phyloP scores from a whole-genome alignment of 768 basidiomycete genomes.

The Termitomyces sp. region DNA sequence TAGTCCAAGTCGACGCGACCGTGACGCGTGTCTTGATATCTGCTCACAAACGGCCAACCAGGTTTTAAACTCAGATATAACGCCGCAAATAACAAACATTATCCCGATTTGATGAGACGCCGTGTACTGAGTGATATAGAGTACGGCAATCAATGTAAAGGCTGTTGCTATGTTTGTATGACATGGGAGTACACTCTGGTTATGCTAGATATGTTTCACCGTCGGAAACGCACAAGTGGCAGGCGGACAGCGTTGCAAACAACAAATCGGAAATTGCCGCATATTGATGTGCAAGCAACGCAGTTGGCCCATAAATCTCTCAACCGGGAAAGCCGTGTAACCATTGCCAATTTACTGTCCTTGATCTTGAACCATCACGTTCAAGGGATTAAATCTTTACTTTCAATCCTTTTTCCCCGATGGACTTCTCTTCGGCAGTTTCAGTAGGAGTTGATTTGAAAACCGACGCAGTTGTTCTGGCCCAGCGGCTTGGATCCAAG shows the following conservation, averaged over 20 bases:
- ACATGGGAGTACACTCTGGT: conserved; percentile 2
- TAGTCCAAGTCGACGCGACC: conserved; percentile 11
- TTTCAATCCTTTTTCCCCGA: conserved; percentile 6
- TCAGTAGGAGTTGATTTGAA: conserved; percentile 17
- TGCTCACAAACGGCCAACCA: conserved; percentile 10
- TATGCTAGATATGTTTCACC: conserved; percentile 1
- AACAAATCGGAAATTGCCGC: conserved; percentile 30
- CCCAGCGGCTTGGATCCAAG: conserved; percentile 23
- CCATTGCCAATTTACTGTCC: conserved; percentile 4
- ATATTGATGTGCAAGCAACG: conserved; percentile 8
- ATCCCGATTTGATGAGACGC: conserved; percentile 8
- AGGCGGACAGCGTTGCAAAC: conserved; percentile 18
- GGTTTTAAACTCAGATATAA: conserved; percentile 29
- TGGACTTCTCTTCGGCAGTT: conserved; percentile 5
- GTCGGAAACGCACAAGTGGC: neutral
- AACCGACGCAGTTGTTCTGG: conserved; percentile 22
- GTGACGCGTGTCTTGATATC: conserved; percentile 19
- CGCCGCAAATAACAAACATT: neutral
- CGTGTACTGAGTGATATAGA: conserved; percentile 1
- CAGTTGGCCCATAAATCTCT: conserved; percentile 7
- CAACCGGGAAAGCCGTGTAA: conserved; percentile 15
- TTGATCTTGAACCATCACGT: conserved; percentile 11
- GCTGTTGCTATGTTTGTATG: neutral
- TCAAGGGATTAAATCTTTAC: conserved; percentile 5
- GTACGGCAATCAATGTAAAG: neutral